Percentiles rank a stretch among this genome's conserved stretches.
phyloP scores from a whole-genome alignment of 148 eudicot genomes.

The Euryodendron excelsum region DNA sequence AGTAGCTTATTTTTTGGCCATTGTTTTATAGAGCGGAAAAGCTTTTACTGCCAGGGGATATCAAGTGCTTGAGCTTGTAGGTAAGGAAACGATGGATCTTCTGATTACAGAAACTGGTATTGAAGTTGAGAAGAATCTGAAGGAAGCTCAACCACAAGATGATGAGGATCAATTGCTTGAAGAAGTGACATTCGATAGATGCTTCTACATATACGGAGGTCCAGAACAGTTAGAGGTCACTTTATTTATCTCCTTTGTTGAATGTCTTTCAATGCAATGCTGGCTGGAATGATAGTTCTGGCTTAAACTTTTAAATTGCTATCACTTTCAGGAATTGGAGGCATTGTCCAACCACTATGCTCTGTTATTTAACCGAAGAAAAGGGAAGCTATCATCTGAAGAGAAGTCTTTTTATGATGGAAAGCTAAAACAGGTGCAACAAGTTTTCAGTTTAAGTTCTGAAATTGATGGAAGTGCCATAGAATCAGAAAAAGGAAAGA shows the following conservation, averaged over 20 bases:
- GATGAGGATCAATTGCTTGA: conserved; percentile 17
- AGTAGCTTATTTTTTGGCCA: conserved; percentile 4
- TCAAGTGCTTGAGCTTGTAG: conserved; percentile 52
- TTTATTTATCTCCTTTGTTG: neutral
- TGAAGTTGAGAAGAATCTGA: conserved; percentile 52
- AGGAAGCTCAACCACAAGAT: conserved; percentile 35
- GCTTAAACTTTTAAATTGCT: neutral
- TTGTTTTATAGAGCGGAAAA: conserved; percentile 50
- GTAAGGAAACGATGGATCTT: conserved; percentile 67
- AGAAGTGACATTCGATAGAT: conserved; percentile 65
- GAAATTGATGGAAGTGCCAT: conserved; percentile 44
- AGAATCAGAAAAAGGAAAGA: conserved; percentile 73
- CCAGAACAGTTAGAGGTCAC: conserved; percentile 87
- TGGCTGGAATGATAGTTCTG: neutral
- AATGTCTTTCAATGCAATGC: neutral
- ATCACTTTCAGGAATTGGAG: conserved; percentile 65
- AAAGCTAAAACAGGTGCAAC: conserved; percentile 76
- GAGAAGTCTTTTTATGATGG: conserved; percentile 70
- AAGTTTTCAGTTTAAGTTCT: conserved; percentile 63
- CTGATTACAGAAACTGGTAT: conserved; percentile 80
- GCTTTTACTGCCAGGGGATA: conserved; percentile 65
- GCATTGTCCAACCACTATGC: conserved; percentile 83
- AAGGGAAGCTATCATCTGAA: conserved; percentile 70
- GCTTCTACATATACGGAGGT: conserved; percentile 95
- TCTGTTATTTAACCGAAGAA: conserved; percentile 70